phyloP scores from a whole-genome alignment of 768 basidiomycete species.

The Tremella yokohamensis region DNA sequence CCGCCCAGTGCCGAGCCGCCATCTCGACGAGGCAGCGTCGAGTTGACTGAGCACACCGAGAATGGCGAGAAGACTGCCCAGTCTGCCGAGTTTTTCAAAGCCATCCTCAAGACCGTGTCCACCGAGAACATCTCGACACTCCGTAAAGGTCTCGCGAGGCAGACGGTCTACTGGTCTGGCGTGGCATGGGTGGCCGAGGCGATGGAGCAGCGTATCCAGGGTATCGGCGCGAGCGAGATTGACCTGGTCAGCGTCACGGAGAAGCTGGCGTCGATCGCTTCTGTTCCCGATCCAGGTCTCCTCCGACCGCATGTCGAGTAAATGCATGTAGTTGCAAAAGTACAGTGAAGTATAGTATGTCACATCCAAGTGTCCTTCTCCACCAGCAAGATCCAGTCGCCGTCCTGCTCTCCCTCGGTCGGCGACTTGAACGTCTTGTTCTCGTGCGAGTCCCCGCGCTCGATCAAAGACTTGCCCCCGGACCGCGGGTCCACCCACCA shows the following conservation, averaged over 20 bases:
- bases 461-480: background rate
- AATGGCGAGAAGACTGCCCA: background rate
- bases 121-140: slow-evolving; percentile 8
- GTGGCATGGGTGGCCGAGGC: slow-evolving; percentile 12
- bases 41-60: background rate
- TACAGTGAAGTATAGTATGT: too few relatives aligned
- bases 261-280: background rate
- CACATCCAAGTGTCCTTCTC: background rate
- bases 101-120: slow-evolving; percentile 6
- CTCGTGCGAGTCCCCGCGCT: background rate
- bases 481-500: slow-evolving; percentile 6
- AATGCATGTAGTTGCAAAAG: background rate
- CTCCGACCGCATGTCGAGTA: background rate
- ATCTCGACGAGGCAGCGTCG: background rate
- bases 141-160: slow-evolving; percentile 7
- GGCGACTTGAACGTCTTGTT: slow-evolving; percentile 3
- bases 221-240: slow-evolving; percentile 4
- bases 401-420: background rate
- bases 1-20: background rate
- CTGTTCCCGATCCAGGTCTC: slow-evolving; percentile 1
- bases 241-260: slow-evolving; percentile 9
- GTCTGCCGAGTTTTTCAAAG: slow-evolving; percentile 7
- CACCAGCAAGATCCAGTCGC: slow-evolving; percentile 4
- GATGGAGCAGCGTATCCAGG: slow-evolving; percentile 6
- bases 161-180: slow-evolving; percentile 12